Conservation (phyloP, 2,329 filamentous ascomycete species). For the Orbilia ellipsospora region DNA sequence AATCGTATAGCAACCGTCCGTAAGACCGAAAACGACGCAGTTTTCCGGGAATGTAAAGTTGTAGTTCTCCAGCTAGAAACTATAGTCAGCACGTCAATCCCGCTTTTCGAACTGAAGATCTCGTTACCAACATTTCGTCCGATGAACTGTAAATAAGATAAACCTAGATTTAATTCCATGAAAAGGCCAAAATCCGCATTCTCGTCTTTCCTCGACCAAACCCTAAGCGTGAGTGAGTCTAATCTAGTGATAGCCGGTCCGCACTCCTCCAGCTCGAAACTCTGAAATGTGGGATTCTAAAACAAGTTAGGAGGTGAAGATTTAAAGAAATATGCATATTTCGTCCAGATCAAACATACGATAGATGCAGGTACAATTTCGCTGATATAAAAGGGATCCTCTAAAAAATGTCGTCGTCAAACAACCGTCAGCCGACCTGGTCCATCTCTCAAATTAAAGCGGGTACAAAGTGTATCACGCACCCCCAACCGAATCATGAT, state of each 20-base stretch:
- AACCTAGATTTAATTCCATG: slow-evolving; percentile 68
- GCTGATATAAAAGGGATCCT: slow-evolving; percentile 73
- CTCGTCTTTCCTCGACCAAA: slow-evolving; percentile 70
- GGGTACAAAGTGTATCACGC: slow-evolving; percentile 59
- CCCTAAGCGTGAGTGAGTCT: slow-evolving; percentile 67
- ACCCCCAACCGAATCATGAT: slow-evolving; percentile 65
- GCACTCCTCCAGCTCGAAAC: slow-evolving; percentile 70
- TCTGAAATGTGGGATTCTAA: slow-evolving; percentile 72
- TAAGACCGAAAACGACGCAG: slow-evolving; percentile 73
- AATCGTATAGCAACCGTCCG: slow-evolving; percentile 74
- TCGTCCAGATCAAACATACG: slow-evolving; percentile 43
- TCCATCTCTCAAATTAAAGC: slow-evolving; percentile 21
- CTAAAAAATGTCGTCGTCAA: slow-evolving; percentile 33
- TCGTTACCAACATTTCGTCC: slow-evolving; percentile 67
- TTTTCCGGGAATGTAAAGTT: slow-evolving; percentile 72
- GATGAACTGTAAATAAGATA: slow-evolving; percentile 71
- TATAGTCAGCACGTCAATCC: slow-evolving; percentile 13
- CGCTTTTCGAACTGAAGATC: not conserved
- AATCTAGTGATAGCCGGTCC: slow-evolving; percentile 69
- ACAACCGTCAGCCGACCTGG: slow-evolving; percentile 28
- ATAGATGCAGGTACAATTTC: slow-evolving; percentile 72
- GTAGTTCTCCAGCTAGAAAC: slow-evolving; percentile 67
- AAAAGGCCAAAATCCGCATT: slow-evolving; percentile 68
- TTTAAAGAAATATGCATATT: not conserved
- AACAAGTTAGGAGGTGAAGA: slow-evolving; percentile 34